Base-by-base conservation (phyloP, 1,284 basidiomycete genomes). In the Melanopsichium pennsylvanicum region DNA sequence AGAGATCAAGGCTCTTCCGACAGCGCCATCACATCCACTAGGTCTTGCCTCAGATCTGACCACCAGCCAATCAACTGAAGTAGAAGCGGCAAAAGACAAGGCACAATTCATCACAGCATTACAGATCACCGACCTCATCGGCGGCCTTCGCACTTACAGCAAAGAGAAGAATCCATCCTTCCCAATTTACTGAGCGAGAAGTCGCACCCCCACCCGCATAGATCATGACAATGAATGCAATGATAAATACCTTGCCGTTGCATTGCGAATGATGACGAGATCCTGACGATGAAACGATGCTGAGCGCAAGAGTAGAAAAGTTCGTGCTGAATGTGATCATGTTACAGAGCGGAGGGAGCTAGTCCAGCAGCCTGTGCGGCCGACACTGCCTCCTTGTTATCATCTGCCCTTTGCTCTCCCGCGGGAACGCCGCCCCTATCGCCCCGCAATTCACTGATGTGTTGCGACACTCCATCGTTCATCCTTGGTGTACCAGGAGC, bases 21-120 rank as follows among this genome's bases (percentile, higher is more conserved):
- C 25, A n/a, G 26, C 38, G 10, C 42, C 43, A 4, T 21, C 49
- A n/a, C 36, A 58, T 32, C 61, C 61, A 9, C 32, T 57, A 7
- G 40, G 45, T 26, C 27, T 22, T 1, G 13, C 39, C 6, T 23
- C n/a, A 4, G 26, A 41, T 4, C 2, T 38, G 2, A 4, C 25
- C n/a, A 5, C 37, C 4, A 16, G 11, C 12, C n/a, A 29, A 12
- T 13, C 19, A 11, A 38, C 26, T 5, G 26, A 39, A 9, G 21
- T n/a, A n/a, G 26, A 27, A n/a, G 16, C 11, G 15, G 19, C 32
- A 18, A 12, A 39, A 8, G 18, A 15, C 5, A 26, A 82, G 92
- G 95, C 76, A 92, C 92, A 71, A 94, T 94, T 83, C 92, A 90
- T 1, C 93, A 91, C 16, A 92, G 92, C 44, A 2, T 11, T 70